These are phyloP conservation scores for Solanum lycopersicoides DNA, from an alignment of 257 asterid genomes.

Conservation along the genomic window DNA sequence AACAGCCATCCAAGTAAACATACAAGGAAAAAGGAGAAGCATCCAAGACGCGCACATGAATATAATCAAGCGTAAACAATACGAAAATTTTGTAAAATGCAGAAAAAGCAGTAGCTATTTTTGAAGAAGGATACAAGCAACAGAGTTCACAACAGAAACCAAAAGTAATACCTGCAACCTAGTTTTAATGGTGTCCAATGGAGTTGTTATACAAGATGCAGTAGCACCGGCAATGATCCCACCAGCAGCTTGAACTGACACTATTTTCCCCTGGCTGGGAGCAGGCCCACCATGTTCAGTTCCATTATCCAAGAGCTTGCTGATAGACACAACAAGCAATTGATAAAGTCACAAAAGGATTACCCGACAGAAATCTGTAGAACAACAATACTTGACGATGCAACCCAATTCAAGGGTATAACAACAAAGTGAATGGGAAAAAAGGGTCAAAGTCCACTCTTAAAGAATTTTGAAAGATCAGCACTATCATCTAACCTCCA, in stretches of 20 bases:
- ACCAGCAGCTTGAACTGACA: conserved; percentile 89
- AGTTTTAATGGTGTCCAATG: conserved; percentile 90
- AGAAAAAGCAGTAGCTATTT: not conserved
- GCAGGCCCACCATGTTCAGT: conserved; percentile 19
- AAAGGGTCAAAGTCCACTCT: not conserved
- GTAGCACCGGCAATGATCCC: conserved; percentile 89
- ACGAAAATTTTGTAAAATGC: not conserved
- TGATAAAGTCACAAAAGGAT: not conserved
- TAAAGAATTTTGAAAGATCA: not conserved
- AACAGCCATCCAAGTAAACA: not conserved
- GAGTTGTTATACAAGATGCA: conserved; percentile 87
- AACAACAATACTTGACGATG: not conserved
- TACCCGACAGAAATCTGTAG: not conserved
- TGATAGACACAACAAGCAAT: conserved; percentile 1
- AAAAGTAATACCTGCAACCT: conserved; percentile 60
- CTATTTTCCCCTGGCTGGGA: conserved; percentile 55
- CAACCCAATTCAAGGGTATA: not conserved
- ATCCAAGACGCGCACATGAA: not conserved
- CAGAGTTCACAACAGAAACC: not conserved
- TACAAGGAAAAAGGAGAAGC: not conserved
- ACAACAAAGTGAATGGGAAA: not conserved
- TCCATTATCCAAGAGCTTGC: conserved; percentile 54
- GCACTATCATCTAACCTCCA: conserved; percentile 48
- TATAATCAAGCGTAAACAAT: not conserved
- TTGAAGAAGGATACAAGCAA: not conserved